Evolutionary conservation across 352 stramenopile species (phyloP).

Genomic region (Pythium volutum): DNA sequence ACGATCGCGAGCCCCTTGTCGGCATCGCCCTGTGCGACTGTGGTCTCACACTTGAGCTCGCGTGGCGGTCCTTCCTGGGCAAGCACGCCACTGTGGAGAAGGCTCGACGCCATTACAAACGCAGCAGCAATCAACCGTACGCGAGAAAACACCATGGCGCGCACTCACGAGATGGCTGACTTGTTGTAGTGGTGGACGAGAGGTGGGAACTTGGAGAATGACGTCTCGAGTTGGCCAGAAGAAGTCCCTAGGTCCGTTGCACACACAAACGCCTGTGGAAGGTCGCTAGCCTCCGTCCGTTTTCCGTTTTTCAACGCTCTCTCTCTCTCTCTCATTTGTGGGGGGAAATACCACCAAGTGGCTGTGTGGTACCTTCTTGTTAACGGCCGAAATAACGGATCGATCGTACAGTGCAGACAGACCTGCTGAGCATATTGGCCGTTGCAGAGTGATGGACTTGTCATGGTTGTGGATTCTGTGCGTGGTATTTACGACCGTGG

Average conservation of each 20-base stretch:
- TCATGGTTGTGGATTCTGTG: too few relatives aligned
- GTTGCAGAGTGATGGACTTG: too few relatives aligned
- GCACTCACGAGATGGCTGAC: neutral
- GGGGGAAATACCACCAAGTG: too few relatives aligned
- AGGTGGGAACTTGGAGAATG: neutral
- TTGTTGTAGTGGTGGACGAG: neutral
- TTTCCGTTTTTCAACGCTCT: too few relatives aligned
- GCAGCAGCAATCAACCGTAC: neutral
- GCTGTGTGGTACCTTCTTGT: too few relatives aligned
- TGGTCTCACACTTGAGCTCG: neutral
- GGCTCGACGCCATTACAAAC: neutral
- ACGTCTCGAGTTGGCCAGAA: neutral
- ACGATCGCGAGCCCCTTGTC: neutral
- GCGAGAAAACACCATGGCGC: neutral
- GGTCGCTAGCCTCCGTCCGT: neutral
- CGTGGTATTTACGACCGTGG: too few relatives aligned
- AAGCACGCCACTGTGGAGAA: neutral
- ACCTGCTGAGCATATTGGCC: too few relatives aligned
- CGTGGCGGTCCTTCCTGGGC: neutral
- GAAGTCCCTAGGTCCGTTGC: neutral
- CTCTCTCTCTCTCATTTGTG: too few relatives aligned
- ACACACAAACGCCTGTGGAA: neutral
- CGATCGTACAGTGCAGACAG: too few relatives aligned
- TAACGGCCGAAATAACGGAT: too few relatives aligned
- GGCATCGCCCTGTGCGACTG: neutral